phyloP scores from a whole-genome alignment of 257 asterid species.

The Handroanthus guayacan region DNA sequence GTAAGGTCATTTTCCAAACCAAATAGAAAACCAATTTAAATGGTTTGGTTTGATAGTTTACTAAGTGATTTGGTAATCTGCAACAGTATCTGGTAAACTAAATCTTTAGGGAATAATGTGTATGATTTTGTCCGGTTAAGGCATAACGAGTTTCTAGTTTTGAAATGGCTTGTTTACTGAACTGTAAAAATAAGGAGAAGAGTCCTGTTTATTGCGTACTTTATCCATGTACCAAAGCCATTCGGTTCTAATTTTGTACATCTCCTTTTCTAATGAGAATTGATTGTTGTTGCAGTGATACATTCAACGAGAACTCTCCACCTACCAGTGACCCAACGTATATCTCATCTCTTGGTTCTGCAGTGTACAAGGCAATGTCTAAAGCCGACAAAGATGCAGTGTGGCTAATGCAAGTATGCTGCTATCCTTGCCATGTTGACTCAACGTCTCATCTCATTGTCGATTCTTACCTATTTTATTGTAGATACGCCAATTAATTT shows the following conservation, averaged over 20 bases:
- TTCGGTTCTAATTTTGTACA: conserved; percentile 1
- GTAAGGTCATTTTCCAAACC: not conserved
- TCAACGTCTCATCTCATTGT: not conserved
- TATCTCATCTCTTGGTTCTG: conserved; percentile 90
- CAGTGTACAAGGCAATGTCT: conserved; percentile 88
- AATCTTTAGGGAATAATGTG: not conserved
- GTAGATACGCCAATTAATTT: not conserved
- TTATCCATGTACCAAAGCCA: conserved; percentile 8
- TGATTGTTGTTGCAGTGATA: conserved; percentile 71
- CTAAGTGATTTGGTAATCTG: not conserved
- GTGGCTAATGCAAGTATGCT: conserved; percentile 98
- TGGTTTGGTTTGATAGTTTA: not conserved
- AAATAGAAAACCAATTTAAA: not conserved
- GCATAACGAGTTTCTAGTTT: not conserved
- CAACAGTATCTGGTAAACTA: not conserved
- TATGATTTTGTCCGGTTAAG: not conserved
- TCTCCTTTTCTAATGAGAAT: conserved; percentile 26
- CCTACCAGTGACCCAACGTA: conserved; percentile 85
- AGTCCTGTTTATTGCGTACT: conserved; percentile 23
- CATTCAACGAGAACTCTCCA: conserved; percentile 93
- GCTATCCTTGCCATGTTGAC: conserved; percentile 30
- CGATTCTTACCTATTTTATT: not conserved
- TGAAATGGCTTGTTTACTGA: conserved; percentile 11
- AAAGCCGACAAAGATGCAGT: conserved; percentile 85
- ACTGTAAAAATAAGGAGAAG: not conserved